phyloP scores from a whole-genome alignment of 371 early-diverging fungal genomes.

The Saksenaea vasiformis region DNA sequence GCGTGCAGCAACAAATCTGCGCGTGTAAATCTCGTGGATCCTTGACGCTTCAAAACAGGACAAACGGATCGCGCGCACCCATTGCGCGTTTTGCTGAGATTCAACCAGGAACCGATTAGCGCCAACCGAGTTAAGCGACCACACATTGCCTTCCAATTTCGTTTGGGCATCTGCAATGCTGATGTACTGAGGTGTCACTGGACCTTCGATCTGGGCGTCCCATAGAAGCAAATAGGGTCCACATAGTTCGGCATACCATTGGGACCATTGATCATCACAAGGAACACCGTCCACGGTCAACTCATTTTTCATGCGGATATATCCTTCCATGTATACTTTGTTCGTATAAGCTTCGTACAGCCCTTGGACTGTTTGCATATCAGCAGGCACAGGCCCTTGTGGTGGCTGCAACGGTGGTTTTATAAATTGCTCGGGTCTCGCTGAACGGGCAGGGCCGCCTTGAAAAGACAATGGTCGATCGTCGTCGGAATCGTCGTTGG shows the following conservation, averaged over 20 bases:
- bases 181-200: conserved; percentile 62
- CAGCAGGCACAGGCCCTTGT: conserved; percentile 26
- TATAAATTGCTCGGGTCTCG: conserved; percentile 36
- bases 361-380: conserved; percentile 32
- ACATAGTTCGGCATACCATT: conserved; percentile 70
- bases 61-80: conserved; percentile 73
- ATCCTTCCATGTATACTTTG: conserved; percentile 71
- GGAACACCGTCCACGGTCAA: conserved; percentile 56
- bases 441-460: conserved; percentile 13
- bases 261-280: conserved; percentile 56
- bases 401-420: conserved; percentile 35
- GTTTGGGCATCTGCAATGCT: conserved; percentile 69
- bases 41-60: conserved; percentile 77
- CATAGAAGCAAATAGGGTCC: conserved; percentile 69
- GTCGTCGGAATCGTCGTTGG: conserved; percentile 17
- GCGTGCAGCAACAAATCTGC: conserved; percentile 53
- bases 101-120: conserved; percentile 67
- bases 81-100: conserved; percentile 30
- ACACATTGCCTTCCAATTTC: conserved; percentile 48
- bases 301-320: conserved; percentile 66
- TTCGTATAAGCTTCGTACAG: conserved; percentile 57
- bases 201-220: conserved; percentile 32
- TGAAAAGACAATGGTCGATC: conserved; percentile 13
- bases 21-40: conserved; percentile 78
- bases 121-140: conserved; percentile 67